Evolutionary conservation across 768 basidiomycete species (phyloP).

Genomic region (Pulveroboletus sp.): DNA sequence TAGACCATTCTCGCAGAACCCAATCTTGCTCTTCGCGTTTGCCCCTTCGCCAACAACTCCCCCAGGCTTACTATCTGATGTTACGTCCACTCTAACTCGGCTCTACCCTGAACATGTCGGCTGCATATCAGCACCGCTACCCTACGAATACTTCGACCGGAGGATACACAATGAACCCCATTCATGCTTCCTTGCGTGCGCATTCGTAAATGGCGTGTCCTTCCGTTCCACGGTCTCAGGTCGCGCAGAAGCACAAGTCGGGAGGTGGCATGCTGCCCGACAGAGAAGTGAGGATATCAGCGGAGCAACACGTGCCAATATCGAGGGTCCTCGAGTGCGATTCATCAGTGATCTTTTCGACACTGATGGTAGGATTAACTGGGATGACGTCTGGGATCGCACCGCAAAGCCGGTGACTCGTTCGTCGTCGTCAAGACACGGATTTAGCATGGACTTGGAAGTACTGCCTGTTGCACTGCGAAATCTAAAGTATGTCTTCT

Average conservation of each 20-base stretch:
- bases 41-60: constrained; percentile 23
- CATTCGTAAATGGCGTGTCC: constrained; percentile 36
- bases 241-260: constrained; percentile 54
- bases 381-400: constrained; percentile 50
- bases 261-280: constrained; percentile 62
- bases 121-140: constrained; percentile 55
- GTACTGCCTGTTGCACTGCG: constrained; percentile 38
- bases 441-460: neutral
- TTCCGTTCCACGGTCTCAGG: constrained; percentile 68
- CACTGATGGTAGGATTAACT: constrained; percentile 30
- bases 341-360: constrained; percentile 1
- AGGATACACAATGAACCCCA: constrained; percentile 24
- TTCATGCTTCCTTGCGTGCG: constrained; percentile 58
- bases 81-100: constrained; percentile 37
- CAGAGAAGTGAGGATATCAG: constrained; percentile 11
- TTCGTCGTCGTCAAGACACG: constrained; percentile 1
- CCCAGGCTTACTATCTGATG: constrained; percentile 30
- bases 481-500: constrained; percentile 23
- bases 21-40: constrained; percentile 21
- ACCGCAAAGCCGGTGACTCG: constrained; percentile 2
- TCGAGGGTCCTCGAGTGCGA: constrained; percentile 1
- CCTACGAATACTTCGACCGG: constrained; percentile 12
- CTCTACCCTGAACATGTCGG: constrained; percentile 47
- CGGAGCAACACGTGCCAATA: neutral
- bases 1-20: neutral